Conservation (phyloP, 257 asterid genomes). For the Lycium barbarum region DNA sequence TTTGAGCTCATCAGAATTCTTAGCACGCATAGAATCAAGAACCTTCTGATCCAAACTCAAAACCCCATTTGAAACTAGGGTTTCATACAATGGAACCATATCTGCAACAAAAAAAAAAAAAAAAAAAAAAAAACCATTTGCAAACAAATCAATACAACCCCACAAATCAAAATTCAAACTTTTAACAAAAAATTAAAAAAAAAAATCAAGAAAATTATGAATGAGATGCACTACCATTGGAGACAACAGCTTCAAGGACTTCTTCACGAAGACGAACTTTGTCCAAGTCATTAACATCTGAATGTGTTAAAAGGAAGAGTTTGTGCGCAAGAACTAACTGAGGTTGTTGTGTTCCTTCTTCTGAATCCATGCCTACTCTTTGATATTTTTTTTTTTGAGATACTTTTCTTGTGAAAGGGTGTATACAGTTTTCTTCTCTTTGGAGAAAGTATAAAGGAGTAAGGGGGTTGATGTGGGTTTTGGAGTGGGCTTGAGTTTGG, state of each 20-base stretch:
- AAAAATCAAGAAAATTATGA: not conserved
- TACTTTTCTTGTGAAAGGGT: conserved; percentile 20
- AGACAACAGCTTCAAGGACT: conserved; percentile 66
- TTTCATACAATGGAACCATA: conserved; percentile 85
- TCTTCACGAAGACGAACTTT: conserved; percentile 92
- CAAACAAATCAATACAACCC: conserved; percentile 22
- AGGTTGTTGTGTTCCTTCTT: conserved; percentile 82
- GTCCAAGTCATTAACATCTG: conserved; percentile 88
- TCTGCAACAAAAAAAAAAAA: conserved; percentile 43
- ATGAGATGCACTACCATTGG: conserved; percentile 61
- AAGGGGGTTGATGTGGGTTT: not conserved
- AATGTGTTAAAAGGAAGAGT: conserved; percentile 69
- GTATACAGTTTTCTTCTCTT: not conserved
- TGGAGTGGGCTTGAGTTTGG: not conserved
- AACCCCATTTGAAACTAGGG: conserved; percentile 65
- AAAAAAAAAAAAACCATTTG: not conserved
- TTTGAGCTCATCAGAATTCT: conserved; percentile 69
- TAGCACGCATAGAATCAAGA: conserved; percentile 72
- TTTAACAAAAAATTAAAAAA: not conserved
- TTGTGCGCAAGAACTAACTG: conserved; percentile 85
- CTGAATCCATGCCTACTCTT: conserved; percentile 60
- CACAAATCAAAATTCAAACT: not conserved
- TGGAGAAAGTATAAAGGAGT: not conserved
- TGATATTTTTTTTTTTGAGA: not conserved
- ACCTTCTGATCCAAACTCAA: conserved; percentile 72